Evolutionary conservation across 1,284 basidiomycete genomes (phyloP).

Genomic region (Agaricales sp.): DNA sequence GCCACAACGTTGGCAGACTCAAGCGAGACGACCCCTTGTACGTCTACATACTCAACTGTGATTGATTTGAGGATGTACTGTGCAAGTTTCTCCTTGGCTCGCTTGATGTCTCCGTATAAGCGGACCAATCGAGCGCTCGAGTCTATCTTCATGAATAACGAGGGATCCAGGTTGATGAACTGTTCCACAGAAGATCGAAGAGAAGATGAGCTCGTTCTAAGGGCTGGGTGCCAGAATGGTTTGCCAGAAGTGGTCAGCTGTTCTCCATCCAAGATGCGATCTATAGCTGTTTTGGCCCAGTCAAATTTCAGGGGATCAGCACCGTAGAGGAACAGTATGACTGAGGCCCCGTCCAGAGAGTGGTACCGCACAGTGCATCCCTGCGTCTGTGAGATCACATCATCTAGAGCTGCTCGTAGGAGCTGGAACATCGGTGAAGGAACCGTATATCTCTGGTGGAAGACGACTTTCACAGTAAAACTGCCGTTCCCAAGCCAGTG

Average conservation of each 20-base stretch:
- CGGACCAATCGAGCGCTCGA: background rate
- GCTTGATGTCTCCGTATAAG: background rate
- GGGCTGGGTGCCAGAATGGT: background rate
- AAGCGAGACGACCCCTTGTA: background rate
- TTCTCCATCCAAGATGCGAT: background rate
- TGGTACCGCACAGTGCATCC: background rate
- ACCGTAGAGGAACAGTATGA: background rate
- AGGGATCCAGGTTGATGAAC: background rate
- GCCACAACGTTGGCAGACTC: background rate
- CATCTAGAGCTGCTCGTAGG: background rate
- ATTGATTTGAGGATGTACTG: background rate
- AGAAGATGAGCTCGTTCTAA: background rate
- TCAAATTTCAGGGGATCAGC: background rate
- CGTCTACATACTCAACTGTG: background rate
- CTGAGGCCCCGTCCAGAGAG: background rate
- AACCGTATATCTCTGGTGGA: background rate
- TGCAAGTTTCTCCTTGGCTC: background rate
- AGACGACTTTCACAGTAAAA: background rate
- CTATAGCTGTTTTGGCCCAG: background rate
- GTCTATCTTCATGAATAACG: background rate
- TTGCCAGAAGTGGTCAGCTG: background rate
- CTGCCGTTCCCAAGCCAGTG: background rate
- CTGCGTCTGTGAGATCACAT: background rate
- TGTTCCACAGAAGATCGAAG: background rate
- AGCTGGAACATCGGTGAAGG: background rate